These are phyloP conservation scores for Brachypodium distachyon DNA, from an alignment of 202 grass and related monocot genomes.

Conservation along the genomic window DNA sequence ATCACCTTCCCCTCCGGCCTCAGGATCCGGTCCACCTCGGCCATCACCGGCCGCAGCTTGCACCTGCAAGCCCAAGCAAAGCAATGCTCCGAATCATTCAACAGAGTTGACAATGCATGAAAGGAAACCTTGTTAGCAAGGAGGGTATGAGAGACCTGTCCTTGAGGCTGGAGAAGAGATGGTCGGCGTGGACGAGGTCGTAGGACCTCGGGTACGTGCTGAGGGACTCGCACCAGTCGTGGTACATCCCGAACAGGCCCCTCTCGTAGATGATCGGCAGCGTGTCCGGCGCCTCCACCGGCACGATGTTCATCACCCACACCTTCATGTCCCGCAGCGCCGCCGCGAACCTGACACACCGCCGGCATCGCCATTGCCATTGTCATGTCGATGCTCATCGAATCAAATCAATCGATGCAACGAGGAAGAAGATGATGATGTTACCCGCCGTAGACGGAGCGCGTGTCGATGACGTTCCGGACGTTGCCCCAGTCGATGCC, in stretches of 20 bases:
- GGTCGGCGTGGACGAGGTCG: constrained; percentile 40
- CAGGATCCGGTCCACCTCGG: constrained; percentile 77
- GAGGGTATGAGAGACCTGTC: background rate
- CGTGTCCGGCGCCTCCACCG: constrained; percentile 32
- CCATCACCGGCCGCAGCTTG: constrained; percentile 37
- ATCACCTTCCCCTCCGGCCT: constrained; percentile 70
- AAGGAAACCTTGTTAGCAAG: no score
- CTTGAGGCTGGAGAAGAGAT: constrained; percentile 43
- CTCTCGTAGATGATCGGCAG: constrained; percentile 45
- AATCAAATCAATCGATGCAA: background rate
- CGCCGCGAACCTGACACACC: constrained; percentile 25
- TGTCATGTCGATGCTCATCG: background rate
- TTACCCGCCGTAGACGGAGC: constrained; percentile 81
- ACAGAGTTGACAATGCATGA: no score
- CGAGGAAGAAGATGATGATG: background rate
- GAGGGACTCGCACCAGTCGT: constrained; percentile 61
- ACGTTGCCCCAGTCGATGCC: constrained; percentile 69
- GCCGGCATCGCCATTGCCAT: background rate
- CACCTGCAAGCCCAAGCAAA: no score
- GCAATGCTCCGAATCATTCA: no score
- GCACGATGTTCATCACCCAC: constrained; percentile 52
- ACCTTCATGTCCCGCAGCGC: constrained; percentile 26
- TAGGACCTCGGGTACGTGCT: constrained; percentile 46
- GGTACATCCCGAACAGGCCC: constrained; percentile 38
- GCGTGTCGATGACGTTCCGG: constrained; percentile 91